Conservation (phyloP, 2,329 filamentous ascomycete species). For the Aspergillus tubingensis region DNA sequence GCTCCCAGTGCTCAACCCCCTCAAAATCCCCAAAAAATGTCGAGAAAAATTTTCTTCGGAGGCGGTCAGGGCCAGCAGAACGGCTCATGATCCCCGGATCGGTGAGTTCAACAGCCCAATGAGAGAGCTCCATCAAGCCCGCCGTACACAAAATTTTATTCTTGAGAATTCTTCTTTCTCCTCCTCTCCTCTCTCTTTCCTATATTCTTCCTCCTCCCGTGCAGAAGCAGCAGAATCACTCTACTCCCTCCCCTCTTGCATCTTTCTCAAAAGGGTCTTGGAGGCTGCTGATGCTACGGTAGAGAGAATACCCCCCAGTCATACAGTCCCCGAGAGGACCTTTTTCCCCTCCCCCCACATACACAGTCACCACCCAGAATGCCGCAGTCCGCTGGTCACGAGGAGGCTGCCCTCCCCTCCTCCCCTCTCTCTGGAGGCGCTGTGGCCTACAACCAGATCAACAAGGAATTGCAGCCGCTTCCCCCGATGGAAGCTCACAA, state of each 20-base stretch:
- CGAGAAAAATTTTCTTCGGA: slow-evolving; percentile 17
- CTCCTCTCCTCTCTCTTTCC: slow-evolving; percentile 22
- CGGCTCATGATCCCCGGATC: slow-evolving; percentile 20
- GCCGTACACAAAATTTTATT: slow-evolving; percentile 31
- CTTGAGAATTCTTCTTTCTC: slow-evolving; percentile 21
- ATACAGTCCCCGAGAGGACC: slow-evolving; percentile 44
- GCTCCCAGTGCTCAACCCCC: slow-evolving; percentile 1
- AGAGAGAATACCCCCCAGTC: slow-evolving; percentile 33
- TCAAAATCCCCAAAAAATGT: neutral
- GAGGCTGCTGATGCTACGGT: slow-evolving; percentile 43
- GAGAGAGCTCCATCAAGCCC: slow-evolving; percentile 19
- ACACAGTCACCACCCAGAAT: slow-evolving; percentile 29
- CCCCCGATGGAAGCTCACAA: slow-evolving; percentile 33
- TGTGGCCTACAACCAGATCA: slow-evolving; percentile 39
- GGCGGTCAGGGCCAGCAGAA: slow-evolving; percentile 26
- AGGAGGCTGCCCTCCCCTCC: slow-evolving; percentile 37
- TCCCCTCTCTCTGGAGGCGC: slow-evolving; percentile 45
- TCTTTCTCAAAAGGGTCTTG: slow-evolving; percentile 26
- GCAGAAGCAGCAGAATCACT: slow-evolving; percentile 31
- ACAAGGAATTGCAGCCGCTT: slow-evolving; percentile 33
- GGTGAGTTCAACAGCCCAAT: slow-evolving; percentile 27
- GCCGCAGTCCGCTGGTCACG: slow-evolving; percentile 34
- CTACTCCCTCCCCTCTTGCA: slow-evolving; percentile 17
- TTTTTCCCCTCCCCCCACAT: slow-evolving; percentile 26
- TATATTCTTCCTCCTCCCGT: slow-evolving; percentile 29